phyloP scores from a whole-genome alignment of 1,139 yeast species.

The Yamadazyma conglobata region DNA sequence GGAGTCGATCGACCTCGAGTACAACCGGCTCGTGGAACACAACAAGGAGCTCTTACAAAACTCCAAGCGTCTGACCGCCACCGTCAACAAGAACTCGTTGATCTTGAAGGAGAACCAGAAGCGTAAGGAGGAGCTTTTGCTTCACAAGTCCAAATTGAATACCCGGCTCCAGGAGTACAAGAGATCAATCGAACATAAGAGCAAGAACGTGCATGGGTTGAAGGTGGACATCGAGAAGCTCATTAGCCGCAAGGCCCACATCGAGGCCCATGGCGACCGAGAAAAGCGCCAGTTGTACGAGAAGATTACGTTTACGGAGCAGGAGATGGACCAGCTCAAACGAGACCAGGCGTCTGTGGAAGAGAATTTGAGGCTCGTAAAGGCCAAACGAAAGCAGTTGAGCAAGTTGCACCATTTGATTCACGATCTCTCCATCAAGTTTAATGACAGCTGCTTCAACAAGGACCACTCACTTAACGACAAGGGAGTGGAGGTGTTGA shows the following conservation, averaged over 20 bases:
- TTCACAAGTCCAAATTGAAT: conserved; percentile 31
- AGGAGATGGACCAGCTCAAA: conserved; percentile 4
- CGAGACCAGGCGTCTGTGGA: conserved; percentile 23
- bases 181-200: conserved; percentile 15
- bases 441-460: conserved; percentile 27
- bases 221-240: conserved; percentile 2
- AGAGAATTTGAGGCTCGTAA: conserved; percentile 21
- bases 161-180: conserved; percentile 24
- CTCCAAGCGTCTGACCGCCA: conserved; percentile 22
- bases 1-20: conserved; percentile 20
- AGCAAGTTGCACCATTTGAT: conserved; percentile 17
- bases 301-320: neutral
- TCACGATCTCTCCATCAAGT: conserved; percentile 22
- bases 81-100: conserved; percentile 6
- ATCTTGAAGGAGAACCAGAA: conserved; percentile 15
- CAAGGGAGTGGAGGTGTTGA: conserved; percentile 25
- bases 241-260: conserved; percentile 1
- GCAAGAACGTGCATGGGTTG: conserved; percentile 7
- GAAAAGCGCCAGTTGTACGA: conserved; percentile 3
- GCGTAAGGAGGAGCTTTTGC: conserved; percentile 23
- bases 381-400: conserved; percentile 27
- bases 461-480: conserved; percentile 32
- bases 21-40: conserved; percentile 24
- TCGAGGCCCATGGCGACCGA: conserved; percentile 3
- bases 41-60: conserved; percentile 31